Percentiles rank a stretch among this genome's conserved stretches.
phyloP scores from a whole-genome alignment of 441 rosid genomes.

The Geranium incanum region DNA sequence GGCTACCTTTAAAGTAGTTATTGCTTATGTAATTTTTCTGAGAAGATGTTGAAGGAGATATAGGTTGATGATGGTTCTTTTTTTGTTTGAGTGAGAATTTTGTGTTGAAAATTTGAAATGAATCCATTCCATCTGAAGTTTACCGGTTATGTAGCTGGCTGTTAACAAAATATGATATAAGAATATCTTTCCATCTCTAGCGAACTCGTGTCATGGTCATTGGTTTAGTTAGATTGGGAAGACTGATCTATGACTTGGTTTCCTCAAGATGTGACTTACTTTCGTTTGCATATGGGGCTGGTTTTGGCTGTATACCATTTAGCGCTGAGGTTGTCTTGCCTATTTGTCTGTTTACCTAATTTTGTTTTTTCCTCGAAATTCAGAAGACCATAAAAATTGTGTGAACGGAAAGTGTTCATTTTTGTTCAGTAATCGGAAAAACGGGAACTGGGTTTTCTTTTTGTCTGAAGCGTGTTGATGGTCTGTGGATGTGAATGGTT shows the following conservation, averaged over 20 bases:
- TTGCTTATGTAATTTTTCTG: no score
- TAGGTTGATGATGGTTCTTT: not conserved
- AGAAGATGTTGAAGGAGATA: not conserved
- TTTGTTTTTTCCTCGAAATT: not conserved
- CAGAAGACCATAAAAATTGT: not conserved
- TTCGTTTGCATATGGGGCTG: no score
- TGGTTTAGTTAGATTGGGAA: not conserved
- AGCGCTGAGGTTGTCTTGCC: not conserved
- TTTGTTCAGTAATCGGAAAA: constrained; percentile 3
- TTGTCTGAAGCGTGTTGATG: not conserved
- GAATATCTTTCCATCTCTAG: not conserved
- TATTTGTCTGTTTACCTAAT: not conserved
- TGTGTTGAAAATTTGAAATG: not conserved
- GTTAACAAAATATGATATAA: not conserved
- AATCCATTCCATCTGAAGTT: not conserved
- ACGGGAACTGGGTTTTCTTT: not conserved
- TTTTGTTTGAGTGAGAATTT: not conserved
- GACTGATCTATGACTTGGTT: not conserved
- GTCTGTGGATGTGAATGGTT: not conserved
- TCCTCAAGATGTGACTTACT: not conserved
- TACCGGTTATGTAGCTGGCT: not conserved
- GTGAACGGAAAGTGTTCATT: not conserved
- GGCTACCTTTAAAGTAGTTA: not conserved
- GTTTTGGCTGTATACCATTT: not conserved
- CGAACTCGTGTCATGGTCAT: not conserved